phyloP scores from a whole-genome alignment of 352 stramenopile species.

The Thraustochytrium sp. region DNA sequence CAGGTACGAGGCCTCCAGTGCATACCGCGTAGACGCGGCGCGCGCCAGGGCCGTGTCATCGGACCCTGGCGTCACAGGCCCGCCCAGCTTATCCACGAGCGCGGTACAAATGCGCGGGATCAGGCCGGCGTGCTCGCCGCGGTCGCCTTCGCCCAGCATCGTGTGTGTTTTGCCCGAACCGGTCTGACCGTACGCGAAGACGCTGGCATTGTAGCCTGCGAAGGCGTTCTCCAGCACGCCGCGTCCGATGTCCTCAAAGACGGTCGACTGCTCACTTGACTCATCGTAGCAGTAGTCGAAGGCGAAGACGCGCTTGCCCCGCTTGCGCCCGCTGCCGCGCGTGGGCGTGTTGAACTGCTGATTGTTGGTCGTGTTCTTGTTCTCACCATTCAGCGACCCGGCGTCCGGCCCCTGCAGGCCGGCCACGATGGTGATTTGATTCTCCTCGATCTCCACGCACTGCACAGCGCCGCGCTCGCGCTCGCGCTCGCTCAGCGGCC shows the following conservation, averaged over 20 bases:
- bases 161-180: constrained; percentile 31
- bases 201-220: constrained; percentile 32
- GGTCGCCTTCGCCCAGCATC: background rate
- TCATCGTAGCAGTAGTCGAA: constrained; percentile 32
- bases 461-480: constrained; percentile 14
- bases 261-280: background rate
- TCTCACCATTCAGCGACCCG: background rate
- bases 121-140: background rate
- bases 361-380: background rate
- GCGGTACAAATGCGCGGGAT: constrained; percentile 24
- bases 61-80: background rate
- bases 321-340: background rate
- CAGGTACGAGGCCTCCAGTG: constrained; percentile 44
- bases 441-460: constrained; percentile 35
- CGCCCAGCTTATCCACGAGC: constrained; percentile 14
- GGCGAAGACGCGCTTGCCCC: background rate
- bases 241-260: constrained; percentile 50
- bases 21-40: constrained; percentile 15
- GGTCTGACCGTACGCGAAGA: constrained; percentile 36
- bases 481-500: constrained; percentile 3
- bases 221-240: constrained; percentile 56
- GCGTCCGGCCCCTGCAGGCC: background rate
- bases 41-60: background rate
- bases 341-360: background rate
- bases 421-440: background rate